Evolutionary conservation across 2,329 filamentous ascomycete species (phyloP).

Genomic region (Acephala macrosclerotiorum): DNA sequence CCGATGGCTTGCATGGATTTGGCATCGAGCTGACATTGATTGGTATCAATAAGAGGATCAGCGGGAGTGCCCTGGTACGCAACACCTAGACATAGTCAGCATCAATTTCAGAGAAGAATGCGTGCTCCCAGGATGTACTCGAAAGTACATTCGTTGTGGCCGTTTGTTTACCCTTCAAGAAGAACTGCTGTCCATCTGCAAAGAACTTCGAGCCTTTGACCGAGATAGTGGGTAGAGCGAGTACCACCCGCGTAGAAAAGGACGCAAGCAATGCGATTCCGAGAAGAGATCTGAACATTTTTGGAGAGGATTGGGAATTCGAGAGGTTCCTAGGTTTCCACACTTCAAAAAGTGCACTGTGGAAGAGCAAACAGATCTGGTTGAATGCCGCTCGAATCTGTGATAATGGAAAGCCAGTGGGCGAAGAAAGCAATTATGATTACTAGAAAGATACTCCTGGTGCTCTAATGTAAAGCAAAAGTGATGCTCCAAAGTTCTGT

Average conservation of each 20-base stretch:
- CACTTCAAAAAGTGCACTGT: background rate
- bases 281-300: slow-evolving; percentile 30
- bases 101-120: slow-evolving; percentile 57
- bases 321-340: background rate
- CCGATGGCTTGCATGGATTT: slow-evolving; percentile 80
- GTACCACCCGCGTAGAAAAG: slow-evolving; percentile 16
- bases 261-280: slow-evolving; percentile 24
- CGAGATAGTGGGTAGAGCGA: slow-evolving; percentile 36
- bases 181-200: slow-evolving; percentile 39
- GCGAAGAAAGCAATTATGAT: background rate
- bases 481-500: slow-evolving; percentile 4
- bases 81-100: slow-evolving; percentile 62
- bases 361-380: background rate
- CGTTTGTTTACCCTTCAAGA: slow-evolving; percentile 44
- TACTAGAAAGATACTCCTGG: slow-evolving; percentile 14
- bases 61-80: slow-evolving; percentile 72
- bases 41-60: slow-evolving; percentile 78
- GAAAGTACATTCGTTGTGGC: background rate
- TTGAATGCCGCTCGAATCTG: no score
- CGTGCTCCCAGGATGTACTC: no score
- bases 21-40: slow-evolving; percentile 79
- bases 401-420: no score
- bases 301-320: background rate
- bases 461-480: slow-evolving; percentile 17
- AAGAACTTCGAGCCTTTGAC: slow-evolving; percentile 42